Evolutionary conservation across 495 filamentous ascomycete species (phyloP), one percentile per base, ranked within the genome.

Genomic region (Xylaria cubensis): DNA sequence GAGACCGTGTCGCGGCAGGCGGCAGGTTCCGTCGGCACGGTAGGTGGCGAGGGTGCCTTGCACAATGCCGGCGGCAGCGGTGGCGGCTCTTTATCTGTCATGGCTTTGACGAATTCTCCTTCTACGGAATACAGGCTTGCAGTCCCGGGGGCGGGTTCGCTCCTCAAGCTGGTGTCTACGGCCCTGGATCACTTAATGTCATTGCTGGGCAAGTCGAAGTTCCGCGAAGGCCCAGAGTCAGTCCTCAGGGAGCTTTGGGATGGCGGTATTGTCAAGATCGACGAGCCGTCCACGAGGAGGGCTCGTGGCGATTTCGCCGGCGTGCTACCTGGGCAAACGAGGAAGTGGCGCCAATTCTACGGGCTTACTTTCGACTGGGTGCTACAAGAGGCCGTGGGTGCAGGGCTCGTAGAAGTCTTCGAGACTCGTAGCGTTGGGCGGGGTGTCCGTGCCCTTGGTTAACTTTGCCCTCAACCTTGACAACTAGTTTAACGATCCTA

Each of bases 351-450:
- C 77, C 87, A 91, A 8, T 89, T 94, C 71, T 90, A 90, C 73
- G 94, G 94, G 3, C 82, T 96, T 76, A 82, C 81, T 12, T 97
- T 96, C 78, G 89, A 91, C 56, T 97, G 92, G 92, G 86, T 92
- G 13, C 74, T 97, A 19, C 91, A 89, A 48, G 93, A 96, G 77
- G 91, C 92, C 51, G 86, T 95, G 15, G 94, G 94, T 0, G 86
- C 90, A 3, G 94, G 94, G 10, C 73, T 93, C n/a, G 84, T 96
- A 39, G 94, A 97, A 80, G 80, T 93, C 7, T 97, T 97, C 78
- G 91, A 96, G 75, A 97, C 94, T 17, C 86, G 92, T 36, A 95
- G 90, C 76, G 92, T 97, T 21, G 94, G 94, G 19, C 84, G 88
- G 46, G 94, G 90, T 4, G 86, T 94, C 46, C 86, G 94, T 67